Evolutionary conservation across 352 stramenopile species (phyloP).

Genomic region (Phytophthora constricta): DNA sequence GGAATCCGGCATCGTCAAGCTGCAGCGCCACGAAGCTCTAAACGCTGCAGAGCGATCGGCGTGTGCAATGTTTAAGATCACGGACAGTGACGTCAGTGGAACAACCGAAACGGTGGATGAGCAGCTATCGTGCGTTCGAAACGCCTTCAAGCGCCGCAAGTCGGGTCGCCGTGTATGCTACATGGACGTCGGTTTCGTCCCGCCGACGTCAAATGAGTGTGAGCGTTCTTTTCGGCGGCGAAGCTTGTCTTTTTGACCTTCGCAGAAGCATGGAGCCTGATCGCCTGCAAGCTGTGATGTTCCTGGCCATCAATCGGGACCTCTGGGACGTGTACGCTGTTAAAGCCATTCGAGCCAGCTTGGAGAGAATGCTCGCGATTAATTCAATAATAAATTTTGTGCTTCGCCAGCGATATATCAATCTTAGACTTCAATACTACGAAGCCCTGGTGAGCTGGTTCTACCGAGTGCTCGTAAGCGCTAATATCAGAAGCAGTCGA

Average conservation of each 20-base stretch:
- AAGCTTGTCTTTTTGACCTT: too few relatives aligned
- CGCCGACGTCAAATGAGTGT: too few relatives aligned
- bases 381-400: not conserved
- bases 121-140: too few relatives aligned
- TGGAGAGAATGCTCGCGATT: not conserved
- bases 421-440: not conserved
- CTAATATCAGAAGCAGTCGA: too few relatives aligned
- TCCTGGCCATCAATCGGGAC: not conserved
- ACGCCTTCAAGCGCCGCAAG: too few relatives aligned
- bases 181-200: too few relatives aligned
- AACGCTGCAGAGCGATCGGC: not conserved
- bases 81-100: too few relatives aligned
- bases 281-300: conserved; percentile 5
- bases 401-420: not conserved
- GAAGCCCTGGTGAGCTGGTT: not conserved
- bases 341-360: not conserved
- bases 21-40: conserved; percentile 7
- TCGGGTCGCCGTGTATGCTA: too few relatives aligned
- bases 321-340: not conserved
- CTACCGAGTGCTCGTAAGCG: too few relatives aligned
- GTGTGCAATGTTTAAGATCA: conserved; percentile 4
- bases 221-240: too few relatives aligned
- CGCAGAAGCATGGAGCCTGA: too few relatives aligned
- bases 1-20: conserved; percentile 14
- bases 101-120: too few relatives aligned